Evolutionary conservation across 148 eudicot species (phyloP).

Genomic region (Cornus controversa): DNA sequence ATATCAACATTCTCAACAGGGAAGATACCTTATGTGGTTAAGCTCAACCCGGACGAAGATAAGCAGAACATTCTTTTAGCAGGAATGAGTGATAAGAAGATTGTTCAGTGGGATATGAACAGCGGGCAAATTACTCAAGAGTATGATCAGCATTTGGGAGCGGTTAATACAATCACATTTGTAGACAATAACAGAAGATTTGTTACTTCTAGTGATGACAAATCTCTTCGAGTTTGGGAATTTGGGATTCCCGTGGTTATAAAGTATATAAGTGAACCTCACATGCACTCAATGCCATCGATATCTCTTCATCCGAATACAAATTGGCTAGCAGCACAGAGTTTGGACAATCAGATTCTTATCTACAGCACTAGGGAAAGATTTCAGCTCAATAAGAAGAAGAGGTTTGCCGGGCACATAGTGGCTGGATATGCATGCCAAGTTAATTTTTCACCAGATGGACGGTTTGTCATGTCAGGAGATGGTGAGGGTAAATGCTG

Average conservation of each 20-base stretch:
- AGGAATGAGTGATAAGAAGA: slow-evolving; percentile 98
- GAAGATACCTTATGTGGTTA: slow-evolving; percentile 91
- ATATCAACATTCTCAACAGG: slow-evolving; percentile 91
- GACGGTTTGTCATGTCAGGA: slow-evolving; percentile 93
- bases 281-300: slow-evolving; percentile 98
- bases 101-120: slow-evolving; percentile 97
- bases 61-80: slow-evolving; percentile 92
- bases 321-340: slow-evolving; percentile 94
- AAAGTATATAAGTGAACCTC: slow-evolving; percentile 96
- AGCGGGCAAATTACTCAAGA: slow-evolving; percentile 88
- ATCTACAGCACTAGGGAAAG: slow-evolving; percentile 86
- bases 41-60: slow-evolving; percentile 94
- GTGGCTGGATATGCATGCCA: slow-evolving; percentile 98
- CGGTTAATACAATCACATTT: slow-evolving; percentile 93
- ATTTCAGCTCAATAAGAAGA: slow-evolving; percentile 95
- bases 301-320: slow-evolving; percentile 81
- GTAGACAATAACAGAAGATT: slow-evolving; percentile 92
- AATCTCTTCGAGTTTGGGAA: slow-evolving; percentile 96
- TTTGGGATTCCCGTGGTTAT: slow-evolving; percentile 95
- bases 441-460: slow-evolving; percentile 98
- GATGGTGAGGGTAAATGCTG: slow-evolving; percentile 97
- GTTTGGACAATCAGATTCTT: slow-evolving; percentile 97
- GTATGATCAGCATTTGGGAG: slow-evolving; percentile 97
- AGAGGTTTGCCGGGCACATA: slow-evolving; percentile 91
- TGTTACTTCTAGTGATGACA: slow-evolving; percentile 96